These are phyloP conservation scores for Pseudogymnoascus sp. DNA, from an alignment of 2,329 filamentous ascomycete genomes.

Conservation along the genomic window DNA sequence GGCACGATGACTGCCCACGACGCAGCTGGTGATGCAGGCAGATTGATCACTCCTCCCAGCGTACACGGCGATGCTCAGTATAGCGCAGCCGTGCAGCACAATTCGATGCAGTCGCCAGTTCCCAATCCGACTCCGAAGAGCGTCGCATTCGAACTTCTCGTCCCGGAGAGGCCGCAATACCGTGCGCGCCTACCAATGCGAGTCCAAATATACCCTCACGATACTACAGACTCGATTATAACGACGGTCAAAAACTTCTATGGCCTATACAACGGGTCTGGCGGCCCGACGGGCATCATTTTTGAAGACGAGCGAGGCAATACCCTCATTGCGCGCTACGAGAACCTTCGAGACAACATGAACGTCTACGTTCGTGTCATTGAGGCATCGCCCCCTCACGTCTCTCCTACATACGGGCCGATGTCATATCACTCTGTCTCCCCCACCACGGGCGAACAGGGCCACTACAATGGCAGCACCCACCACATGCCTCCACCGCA, in stretches of 20 bases:
- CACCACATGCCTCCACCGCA: constrained; percentile 56
- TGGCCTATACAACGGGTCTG: constrained; percentile 73
- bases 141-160: constrained; percentile 71
- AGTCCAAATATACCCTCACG: constrained; percentile 88
- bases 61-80: constrained; percentile 19
- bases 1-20: not conserved
- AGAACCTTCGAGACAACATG: constrained; percentile 92
- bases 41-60: constrained; percentile 26
- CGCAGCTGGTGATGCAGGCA: constrained; percentile 15
- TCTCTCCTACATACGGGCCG: constrained; percentile 42
- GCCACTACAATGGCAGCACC: constrained; percentile 53
- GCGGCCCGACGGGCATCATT: constrained; percentile 71
- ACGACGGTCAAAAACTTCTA: constrained; percentile 99
- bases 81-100: constrained; percentile 21
- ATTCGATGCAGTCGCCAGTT: constrained; percentile 25
- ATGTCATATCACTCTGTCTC: constrained; percentile 44
- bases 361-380: constrained; percentile 86
- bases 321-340: constrained; percentile 89
- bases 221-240: constrained; percentile 95
- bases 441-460: constrained; percentile 43
- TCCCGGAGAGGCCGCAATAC: constrained; percentile 58
- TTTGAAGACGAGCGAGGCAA: constrained; percentile 88
- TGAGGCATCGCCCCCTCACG: constrained; percentile 44
- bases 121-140: constrained; percentile 51
- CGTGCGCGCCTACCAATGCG: constrained; percentile 74